These are phyloP conservation scores for Penicillium pulvis DNA, from an alignment of 495 filamentous ascomycete genomes.

Conservation along the genomic window DNA sequence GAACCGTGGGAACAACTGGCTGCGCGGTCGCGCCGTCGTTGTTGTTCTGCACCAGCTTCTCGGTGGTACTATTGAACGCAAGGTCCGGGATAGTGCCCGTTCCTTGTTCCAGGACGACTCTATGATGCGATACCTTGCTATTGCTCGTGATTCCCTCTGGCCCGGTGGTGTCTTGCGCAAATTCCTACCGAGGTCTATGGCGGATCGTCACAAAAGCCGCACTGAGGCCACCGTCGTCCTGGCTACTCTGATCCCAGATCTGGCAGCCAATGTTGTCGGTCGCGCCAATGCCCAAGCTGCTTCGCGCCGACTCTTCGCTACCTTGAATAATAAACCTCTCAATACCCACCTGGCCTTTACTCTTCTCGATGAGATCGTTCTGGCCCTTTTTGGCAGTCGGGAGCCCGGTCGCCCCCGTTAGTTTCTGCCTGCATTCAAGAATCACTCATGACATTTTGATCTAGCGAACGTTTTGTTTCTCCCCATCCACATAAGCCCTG, in stretches of 20 bases:
- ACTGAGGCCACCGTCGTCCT: constrained; percentile 77
- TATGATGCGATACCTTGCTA: constrained; percentile 69
- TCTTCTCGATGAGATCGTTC: constrained; percentile 75
- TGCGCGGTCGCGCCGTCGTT: constrained; percentile 92
- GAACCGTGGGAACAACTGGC: constrained; percentile 89
- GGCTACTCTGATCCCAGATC: constrained; percentile 76
- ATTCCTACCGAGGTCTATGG: constrained; percentile 51
- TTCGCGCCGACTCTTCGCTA: constrained; percentile 76
- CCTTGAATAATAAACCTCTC: constrained; percentile 69
- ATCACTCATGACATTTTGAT: neutral
- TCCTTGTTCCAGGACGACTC: constrained; percentile 73
- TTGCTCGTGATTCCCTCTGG: constrained; percentile 78
- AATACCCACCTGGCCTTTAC: constrained; percentile 80
- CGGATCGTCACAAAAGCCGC: constrained; percentile 68
- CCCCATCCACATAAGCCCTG: neutral
- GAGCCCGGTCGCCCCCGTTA: constrained; percentile 24
- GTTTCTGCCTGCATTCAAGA: neutral
- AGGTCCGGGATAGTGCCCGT: constrained; percentile 79
- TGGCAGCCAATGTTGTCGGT: constrained; percentile 84
- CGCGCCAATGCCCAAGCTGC: constrained; percentile 82
- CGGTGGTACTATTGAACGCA: constrained; percentile 88
- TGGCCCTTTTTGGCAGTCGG: constrained; percentile 65
- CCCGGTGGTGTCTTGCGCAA: constrained; percentile 64
- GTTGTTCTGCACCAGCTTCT: constrained; percentile 72
- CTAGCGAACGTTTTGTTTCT: neutral